Percentiles rank a stretch among this genome's conserved stretches.
phyloP scores from a whole-genome alignment of 768 basidiomycete species.

The Exidia glandulosa region DNA sequence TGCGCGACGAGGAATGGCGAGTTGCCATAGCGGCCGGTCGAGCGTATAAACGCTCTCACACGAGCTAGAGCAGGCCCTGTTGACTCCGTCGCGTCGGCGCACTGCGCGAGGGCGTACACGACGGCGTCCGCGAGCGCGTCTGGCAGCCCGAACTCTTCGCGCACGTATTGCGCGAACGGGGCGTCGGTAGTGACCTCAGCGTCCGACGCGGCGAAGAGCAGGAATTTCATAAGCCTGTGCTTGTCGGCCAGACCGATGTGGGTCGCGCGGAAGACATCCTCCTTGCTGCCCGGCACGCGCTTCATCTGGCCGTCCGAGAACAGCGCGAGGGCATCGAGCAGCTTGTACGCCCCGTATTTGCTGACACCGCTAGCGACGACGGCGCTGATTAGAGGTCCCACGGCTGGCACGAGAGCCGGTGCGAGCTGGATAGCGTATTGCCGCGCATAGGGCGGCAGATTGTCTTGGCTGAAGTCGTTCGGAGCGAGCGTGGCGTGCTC shows the following conservation, averaged over 20 bases:
- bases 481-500: conserved; percentile 72
- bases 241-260: conserved; percentile 72
- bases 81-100: conserved; percentile 48
- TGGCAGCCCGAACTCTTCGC: conserved; percentile 49
- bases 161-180: conserved; percentile 56
- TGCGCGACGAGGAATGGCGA: conserved; percentile 88
- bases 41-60: conserved; percentile 60
- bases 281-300: conserved; percentile 81
- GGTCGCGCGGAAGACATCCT: conserved; percentile 83
- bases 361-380: conserved; percentile 76
- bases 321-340: conserved; percentile 61
- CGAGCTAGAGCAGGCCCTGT: conserved; percentile 58
- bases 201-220: conserved; percentile 69
- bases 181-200: conserved; percentile 51
- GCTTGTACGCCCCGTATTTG: conserved; percentile 81
- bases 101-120: conserved; percentile 71
- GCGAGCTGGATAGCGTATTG: conserved; percentile 81
- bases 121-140: conserved; percentile 48
- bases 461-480: conserved; percentile 53
- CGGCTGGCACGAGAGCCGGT: conserved; percentile 69
- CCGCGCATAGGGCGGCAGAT: conserved; percentile 44
- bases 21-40: conserved; percentile 77
- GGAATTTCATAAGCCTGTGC: conserved; percentile 82
- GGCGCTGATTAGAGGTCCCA: conserved; percentile 68
- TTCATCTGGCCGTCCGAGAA: conserved; percentile 40